Evolutionary conservation across 352 stramenopile species (phyloP).

Genomic region (Aphanomyces euteiches): DNA sequence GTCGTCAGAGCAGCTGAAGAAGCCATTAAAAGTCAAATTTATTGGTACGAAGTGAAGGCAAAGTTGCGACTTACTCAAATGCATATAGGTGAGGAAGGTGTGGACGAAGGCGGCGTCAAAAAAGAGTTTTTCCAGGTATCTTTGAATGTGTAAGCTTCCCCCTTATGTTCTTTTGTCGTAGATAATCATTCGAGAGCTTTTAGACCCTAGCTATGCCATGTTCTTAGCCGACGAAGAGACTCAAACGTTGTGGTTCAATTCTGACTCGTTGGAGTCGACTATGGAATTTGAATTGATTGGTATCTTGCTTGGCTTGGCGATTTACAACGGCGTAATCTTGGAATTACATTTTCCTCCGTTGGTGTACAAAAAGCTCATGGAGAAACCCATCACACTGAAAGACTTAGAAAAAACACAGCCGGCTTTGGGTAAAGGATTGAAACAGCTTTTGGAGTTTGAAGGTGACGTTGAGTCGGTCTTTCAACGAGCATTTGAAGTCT

Average conservation of each 20-base stretch:
- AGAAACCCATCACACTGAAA: constrained; percentile 43
- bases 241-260: constrained; percentile 73
- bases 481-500: constrained; percentile 73
- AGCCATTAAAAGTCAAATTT: constrained; percentile 81
- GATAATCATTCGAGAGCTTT: constrained; percentile 66
- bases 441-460: constrained; percentile 62
- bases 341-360: constrained; percentile 76
- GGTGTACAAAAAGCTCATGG: constrained; percentile 83
- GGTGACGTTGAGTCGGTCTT: constrained; percentile 68
- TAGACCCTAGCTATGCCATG: constrained; percentile 75
- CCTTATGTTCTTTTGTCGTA: background rate
- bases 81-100: constrained; percentile 58
- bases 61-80: background rate
- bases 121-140: constrained; percentile 74
- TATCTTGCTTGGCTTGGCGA: constrained; percentile 70
- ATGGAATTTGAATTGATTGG: constrained; percentile 87
- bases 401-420: constrained; percentile 61
- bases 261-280: constrained; percentile 67
- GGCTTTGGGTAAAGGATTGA: constrained; percentile 55
- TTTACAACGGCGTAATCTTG: constrained; percentile 84
- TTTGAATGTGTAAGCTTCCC: no score
- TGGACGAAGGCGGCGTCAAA: constrained; percentile 74
- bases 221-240: constrained; percentile 76
- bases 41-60: constrained; percentile 31
- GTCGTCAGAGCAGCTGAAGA: constrained; percentile 59